These are phyloP conservation scores for Colletotrichum orchidophilum DNA, from an alignment of 2,329 filamentous ascomycete species.

Conservation along the genomic window DNA sequence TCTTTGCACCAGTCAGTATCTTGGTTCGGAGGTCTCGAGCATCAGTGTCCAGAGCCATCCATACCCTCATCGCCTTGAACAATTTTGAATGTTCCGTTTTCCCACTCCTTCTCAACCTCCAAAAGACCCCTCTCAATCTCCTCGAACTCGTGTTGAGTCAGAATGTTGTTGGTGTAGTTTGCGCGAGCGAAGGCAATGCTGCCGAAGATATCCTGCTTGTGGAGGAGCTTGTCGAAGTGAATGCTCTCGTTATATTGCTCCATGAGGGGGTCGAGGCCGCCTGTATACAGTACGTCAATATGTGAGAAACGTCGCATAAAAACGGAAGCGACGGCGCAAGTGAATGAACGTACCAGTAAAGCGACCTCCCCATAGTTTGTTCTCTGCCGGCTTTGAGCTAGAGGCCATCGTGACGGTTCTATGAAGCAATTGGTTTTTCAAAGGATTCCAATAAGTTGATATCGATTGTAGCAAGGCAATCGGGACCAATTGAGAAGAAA, in stretches of 20 bases:
- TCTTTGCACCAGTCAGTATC: background rate
- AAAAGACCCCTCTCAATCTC: constrained; percentile 78
- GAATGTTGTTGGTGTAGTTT: constrained; percentile 78
- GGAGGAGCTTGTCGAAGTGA: constrained; percentile 80
- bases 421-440: background rate
- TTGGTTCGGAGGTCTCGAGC: constrained; percentile 32
- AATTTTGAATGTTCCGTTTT: constrained; percentile 58
- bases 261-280: constrained; percentile 77
- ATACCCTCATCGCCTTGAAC: constrained; percentile 47
- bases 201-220: constrained; percentile 82
- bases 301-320: too few species aligned
- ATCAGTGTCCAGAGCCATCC: constrained; percentile 46
- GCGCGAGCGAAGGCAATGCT: constrained; percentile 84
- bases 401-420: constrained; percentile 39
- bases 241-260: constrained; percentile 85
- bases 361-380: constrained; percentile 57
- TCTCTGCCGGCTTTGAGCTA: constrained; percentile 41
- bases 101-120: constrained; percentile 64
- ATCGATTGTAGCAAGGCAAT: background rate
- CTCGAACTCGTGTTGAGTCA: constrained; percentile 76
- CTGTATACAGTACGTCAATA: too few species aligned
- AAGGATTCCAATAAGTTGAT: background rate
- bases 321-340: too few species aligned
- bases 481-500: background rate
- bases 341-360: constrained; percentile 39